Percentiles rank a stretch among this genome's conserved stretches.
Conservation (phyloP, 1,139 yeast genomes). For the Petasospora fabianii region DNA sequence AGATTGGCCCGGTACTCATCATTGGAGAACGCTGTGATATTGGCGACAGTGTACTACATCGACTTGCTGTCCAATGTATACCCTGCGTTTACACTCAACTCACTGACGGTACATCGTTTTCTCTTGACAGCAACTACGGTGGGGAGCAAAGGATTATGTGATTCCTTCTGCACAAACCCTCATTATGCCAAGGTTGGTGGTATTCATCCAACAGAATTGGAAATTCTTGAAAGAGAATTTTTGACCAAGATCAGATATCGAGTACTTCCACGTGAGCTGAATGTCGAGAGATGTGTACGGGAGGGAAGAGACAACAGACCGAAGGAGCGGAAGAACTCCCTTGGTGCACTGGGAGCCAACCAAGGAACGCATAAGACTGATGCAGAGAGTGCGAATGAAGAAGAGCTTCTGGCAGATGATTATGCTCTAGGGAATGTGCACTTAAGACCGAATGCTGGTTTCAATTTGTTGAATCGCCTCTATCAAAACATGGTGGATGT, state of each 20-base stretch:
- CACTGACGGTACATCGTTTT: conserved; percentile 91
- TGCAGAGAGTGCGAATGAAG: neutral
- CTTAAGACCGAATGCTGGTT: conserved; percentile 25
- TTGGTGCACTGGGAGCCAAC: conserved; percentile 13
- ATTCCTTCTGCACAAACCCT: conserved; percentile 86
- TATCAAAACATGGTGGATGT: conserved; percentile 50
- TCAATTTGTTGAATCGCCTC: conserved; percentile 50
- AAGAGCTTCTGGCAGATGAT: no score
- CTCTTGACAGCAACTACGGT: conserved; percentile 86
- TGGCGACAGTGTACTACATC: conserved; percentile 82
- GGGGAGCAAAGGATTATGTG: conserved; percentile 90
- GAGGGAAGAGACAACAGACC: conserved; percentile 22
- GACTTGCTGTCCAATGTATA: conserved; percentile 79
- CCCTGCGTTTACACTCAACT: conserved; percentile 77
- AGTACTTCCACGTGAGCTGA: conserved; percentile 53
- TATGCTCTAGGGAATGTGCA: no score
- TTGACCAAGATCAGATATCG: conserved; percentile 77
- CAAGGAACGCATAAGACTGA: neutral
- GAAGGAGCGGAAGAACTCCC: conserved; percentile 19
- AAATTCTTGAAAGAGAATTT: conserved; percentile 85
- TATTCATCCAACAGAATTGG: conserved; percentile 77
- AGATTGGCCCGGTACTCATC: conserved; percentile 83
- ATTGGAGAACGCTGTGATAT: conserved; percentile 74
- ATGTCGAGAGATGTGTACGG: conserved; percentile 29
- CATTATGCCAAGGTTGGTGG: conserved; percentile 98